Base-by-base conservation (phyloP, 768 basidiomycete genomes). In the Hygrophoropsis aurantiaca region DNA sequence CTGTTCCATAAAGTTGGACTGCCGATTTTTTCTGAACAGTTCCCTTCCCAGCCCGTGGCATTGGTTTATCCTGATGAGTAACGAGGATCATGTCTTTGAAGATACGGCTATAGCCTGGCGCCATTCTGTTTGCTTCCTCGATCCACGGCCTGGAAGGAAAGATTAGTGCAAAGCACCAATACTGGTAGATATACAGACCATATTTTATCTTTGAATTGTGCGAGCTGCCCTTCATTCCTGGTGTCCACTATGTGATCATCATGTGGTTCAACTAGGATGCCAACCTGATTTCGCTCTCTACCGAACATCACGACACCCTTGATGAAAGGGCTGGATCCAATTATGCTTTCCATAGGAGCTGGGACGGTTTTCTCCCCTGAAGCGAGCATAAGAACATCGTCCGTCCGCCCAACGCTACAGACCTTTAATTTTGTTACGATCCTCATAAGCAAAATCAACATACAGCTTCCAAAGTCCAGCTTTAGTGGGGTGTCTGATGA, bases 31-130 rank as follows among this genome's bases (percentile, higher is more conserved):
- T 67, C 44, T 62, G 60, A 4, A 77, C 62, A 0, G 76, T 74
- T 0, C 78, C 75, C 49, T 81, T 81, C 2, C 61, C 65, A 3
- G 76, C 60, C 33, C 73, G 69, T 5, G 66, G 58, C 38, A 81
- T 54, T 0, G 79, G 80, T 50, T 75, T 77, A 1, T 57, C 61
- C 13, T 63, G 35, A 2, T 58, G 56, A 1, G 77, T 63, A 9
- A 80, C 54, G n/a, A 80, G 30, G 37, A 81, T 77, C 78, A 80
- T 74, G 54, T 81, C 75, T 58, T 77, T 77, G 58, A 73, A 77
- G 6, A 78, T 67, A 5, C 71, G 64, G 45, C 73, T 74, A 49
- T 72, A 75, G 0, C 69, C 61, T 0, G 77, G 77, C 0, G 74
- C 65, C 2, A 52, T 47, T 9, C 53, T 58, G 38, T 78, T 78